Evolutionary conservation across 768 basidiomycete genomes (phyloP).

Genomic region (Trametes gibbosa): DNA sequence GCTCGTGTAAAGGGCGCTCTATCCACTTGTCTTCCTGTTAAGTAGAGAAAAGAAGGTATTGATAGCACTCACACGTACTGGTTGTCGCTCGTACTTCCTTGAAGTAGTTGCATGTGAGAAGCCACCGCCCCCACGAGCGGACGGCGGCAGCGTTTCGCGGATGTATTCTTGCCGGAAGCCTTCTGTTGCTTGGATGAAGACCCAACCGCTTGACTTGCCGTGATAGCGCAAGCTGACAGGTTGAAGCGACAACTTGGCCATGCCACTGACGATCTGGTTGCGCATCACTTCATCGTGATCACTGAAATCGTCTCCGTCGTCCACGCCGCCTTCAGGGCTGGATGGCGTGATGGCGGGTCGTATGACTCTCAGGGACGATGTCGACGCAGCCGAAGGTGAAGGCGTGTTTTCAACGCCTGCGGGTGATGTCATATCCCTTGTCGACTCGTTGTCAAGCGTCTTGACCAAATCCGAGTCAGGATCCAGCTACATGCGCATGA

Average conservation of each 20-base stretch:
- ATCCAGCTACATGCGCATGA: not conserved
- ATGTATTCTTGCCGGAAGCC: conserved; percentile 38
- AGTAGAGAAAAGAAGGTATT: too few relatives aligned
- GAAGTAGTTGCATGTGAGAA: not conserved
- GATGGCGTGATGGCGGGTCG: not conserved
- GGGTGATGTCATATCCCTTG: not conserved
- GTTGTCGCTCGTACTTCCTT: not conserved
- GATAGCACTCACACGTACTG: not conserved
- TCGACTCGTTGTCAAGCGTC: not conserved
- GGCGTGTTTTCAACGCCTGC: not conserved
- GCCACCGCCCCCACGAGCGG: not conserved
- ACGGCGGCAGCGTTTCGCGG: conserved; percentile 9
- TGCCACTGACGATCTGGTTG: conserved; percentile 24
- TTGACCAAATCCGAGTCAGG: not conserved
- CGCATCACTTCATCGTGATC: conserved; percentile 24
- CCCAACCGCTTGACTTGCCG: conserved; percentile 42
- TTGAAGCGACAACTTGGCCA: conserved; percentile 28
- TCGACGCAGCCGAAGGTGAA: not conserved
- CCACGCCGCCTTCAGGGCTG: conserved; percentile 5
- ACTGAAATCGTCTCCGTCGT: conserved; percentile 26
- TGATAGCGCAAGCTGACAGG: conserved; percentile 34
- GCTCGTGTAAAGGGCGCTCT: not conserved
- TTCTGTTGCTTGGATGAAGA: conserved; percentile 38
- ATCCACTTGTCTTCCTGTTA: not conserved
- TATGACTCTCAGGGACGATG: not conserved